Conservation (phyloP, 257 asterid genomes). For the Capsicum baccatum region DNA sequence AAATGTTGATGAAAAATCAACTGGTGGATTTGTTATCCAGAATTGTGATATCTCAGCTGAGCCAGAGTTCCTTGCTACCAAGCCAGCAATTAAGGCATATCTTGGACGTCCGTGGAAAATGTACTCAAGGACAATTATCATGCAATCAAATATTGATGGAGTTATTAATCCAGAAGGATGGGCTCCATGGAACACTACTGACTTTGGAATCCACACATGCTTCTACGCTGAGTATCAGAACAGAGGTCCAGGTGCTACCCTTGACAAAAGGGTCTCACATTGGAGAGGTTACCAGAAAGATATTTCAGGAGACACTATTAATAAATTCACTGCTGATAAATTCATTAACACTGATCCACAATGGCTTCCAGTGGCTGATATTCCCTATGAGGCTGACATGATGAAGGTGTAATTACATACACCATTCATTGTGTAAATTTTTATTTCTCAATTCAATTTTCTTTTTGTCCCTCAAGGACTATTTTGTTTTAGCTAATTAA, state of each 20-base stretch:
- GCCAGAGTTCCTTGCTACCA: constrained; percentile 10
- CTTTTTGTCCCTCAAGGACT: background rate
- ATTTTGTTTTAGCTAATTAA: background rate
- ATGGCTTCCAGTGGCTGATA: constrained; percentile 38
- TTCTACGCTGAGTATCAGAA: constrained; percentile 52
- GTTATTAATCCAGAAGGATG: constrained; percentile 54
- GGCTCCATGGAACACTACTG: constrained; percentile 48
- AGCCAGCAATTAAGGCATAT: constrained; percentile 29
- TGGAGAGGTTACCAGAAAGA: constrained; percentile 50
- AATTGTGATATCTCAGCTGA: constrained; percentile 46
- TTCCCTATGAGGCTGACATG: constrained; percentile 49
- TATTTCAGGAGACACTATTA: constrained; percentile 27
- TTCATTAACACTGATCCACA: constrained; percentile 20
- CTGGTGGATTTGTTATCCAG: constrained; percentile 46
- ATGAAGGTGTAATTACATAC: constrained; percentile 26
- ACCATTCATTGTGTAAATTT: background rate
- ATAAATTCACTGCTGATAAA: constrained; percentile 34
- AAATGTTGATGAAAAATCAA: constrained; percentile 36
- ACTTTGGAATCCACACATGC: constrained; percentile 32
- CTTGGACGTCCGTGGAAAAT: constrained; percentile 70
- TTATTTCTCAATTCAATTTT: background rate
- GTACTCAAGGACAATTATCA: constrained; percentile 36
- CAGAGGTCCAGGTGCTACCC: constrained; percentile 49
- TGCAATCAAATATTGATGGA: constrained; percentile 42
- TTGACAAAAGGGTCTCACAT: constrained; percentile 29